These are phyloP conservation scores for Alloteropsis semialata DNA, from an alignment of 176 grass and related monocot species.

Conservation along the genomic window DNA sequence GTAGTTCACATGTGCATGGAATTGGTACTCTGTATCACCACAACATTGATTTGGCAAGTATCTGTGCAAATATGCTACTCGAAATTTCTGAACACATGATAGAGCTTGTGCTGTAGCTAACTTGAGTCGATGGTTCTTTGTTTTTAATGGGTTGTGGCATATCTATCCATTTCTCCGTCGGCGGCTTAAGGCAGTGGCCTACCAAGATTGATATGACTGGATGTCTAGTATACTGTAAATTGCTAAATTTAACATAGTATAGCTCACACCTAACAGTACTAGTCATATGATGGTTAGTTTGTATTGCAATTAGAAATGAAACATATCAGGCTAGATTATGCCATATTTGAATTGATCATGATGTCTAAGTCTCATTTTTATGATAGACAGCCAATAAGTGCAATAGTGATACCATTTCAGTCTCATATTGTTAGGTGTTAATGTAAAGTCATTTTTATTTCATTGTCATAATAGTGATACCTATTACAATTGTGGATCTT, in stretches of 20 bases:
- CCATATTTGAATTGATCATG: slow-evolving; percentile 4
- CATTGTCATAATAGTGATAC: background rate
- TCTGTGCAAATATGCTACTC: background rate
- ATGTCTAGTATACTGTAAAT: background rate
- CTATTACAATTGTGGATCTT: background rate
- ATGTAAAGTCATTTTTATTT: slow-evolving; percentile 8
- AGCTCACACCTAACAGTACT: background rate
- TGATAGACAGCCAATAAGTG: background rate
- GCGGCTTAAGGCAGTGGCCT: background rate
- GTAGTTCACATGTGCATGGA: background rate
- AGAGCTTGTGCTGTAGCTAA: background rate
- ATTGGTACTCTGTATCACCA: background rate
- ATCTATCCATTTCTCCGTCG: background rate
- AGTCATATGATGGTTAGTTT: background rate
- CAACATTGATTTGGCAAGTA: slow-evolving; percentile 13
- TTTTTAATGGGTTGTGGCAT: background rate
- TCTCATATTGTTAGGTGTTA: background rate
- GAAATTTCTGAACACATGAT: background rate
- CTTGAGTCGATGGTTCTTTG: background rate
- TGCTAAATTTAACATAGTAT: background rate
- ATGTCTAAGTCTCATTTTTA: background rate
- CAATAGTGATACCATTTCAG: too few relatives aligned
- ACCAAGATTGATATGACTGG: background rate
- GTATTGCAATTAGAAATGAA: background rate
- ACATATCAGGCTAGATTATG: background rate